Conservation (phyloP, 2,329 filamentous ascomycete genomes). For the Sordariomycetes sp. region DNA sequence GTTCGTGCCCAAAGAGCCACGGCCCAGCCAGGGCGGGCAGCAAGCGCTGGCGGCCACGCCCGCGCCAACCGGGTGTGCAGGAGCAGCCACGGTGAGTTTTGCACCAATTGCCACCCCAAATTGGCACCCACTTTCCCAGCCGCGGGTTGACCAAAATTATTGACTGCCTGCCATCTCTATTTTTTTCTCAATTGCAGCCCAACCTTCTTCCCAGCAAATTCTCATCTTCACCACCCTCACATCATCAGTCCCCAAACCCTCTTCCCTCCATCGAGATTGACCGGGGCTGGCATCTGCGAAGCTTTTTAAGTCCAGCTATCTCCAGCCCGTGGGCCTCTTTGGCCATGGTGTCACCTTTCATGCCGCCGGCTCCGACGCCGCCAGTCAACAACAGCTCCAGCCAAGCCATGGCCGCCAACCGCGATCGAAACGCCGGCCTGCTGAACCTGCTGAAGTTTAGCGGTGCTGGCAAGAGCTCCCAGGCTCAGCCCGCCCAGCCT, state of each 20-base stretch:
- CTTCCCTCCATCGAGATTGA: background rate
- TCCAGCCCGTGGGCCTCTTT: slow-evolving; percentile 3
- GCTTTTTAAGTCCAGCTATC: background rate
- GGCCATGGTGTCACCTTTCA: slow-evolving; percentile 15
- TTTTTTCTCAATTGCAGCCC: slow-evolving; percentile 6
- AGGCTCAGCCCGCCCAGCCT: slow-evolving; percentile 14
- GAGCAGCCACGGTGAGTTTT: background rate
- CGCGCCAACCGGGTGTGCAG: background rate
- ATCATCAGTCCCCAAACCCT: background rate
- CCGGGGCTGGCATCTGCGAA: background rate
- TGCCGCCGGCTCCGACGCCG: slow-evolving; percentile 41
- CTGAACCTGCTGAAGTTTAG: slow-evolving; percentile 54
- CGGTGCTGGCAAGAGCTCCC: slow-evolving; percentile 15
- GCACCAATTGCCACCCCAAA: background rate
- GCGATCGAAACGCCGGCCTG: slow-evolving; percentile 42
- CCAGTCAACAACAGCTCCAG: slow-evolving; percentile 23
- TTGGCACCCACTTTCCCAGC: background rate
- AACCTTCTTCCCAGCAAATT: background rate
- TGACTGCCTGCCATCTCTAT: slow-evolving; percentile 3
- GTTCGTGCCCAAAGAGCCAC: background rate
- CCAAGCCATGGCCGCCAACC: slow-evolving; percentile 22
- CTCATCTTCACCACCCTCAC: background rate
- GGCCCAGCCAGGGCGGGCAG: background rate
- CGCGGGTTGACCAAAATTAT: background rate
- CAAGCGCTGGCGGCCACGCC: background rate